These are phyloP conservation scores for Ceratocystiopsis sp. DNA, from an alignment of 2,329 filamentous ascomycete genomes.

Conservation along the genomic window DNA sequence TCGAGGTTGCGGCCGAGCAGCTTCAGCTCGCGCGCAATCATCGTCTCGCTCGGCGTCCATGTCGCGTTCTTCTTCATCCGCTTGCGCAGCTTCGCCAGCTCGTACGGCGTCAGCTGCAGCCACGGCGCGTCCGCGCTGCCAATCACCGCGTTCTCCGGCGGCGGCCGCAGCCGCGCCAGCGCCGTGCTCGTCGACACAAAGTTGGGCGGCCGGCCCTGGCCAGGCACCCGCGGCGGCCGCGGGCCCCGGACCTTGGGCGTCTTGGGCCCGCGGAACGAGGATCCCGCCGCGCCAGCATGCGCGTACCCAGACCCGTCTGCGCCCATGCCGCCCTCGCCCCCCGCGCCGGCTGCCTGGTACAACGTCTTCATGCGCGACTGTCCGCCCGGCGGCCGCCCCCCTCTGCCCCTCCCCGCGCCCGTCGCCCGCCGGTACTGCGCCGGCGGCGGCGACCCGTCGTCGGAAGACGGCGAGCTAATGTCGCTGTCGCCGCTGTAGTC, in stretches of 20 bases:
- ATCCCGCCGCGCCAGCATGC: not conserved
- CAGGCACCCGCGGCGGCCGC: conserved; percentile 10
- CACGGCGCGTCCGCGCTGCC: conserved; percentile 46
- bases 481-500: conserved; percentile 36
- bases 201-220: conserved; percentile 4
- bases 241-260: conserved; percentile 25
- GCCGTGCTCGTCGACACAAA: conserved; percentile 21
- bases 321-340: not conserved
- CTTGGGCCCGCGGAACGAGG: conserved; percentile 17
- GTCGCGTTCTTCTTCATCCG: conserved; percentile 85
- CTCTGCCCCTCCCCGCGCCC: no score
- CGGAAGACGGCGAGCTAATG: conserved; percentile 8
- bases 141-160: conserved; percentile 39
- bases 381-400: conserved; percentile 10
- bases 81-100: conserved; percentile 55
- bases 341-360: no score
- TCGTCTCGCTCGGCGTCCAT: conserved; percentile 71
- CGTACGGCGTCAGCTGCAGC: conserved; percentile 47
- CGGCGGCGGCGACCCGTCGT: conserved; percentile 21
- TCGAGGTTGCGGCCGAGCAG: conserved; percentile 49
- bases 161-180: conserved; percentile 32
- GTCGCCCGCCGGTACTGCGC: conserved; percentile 13
- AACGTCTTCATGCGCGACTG: conserved; percentile 33
- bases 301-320: no score
- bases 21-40: conserved; percentile 67